A percentile compares a stretch with the other conserved stretches of the same genome.
Evolutionary conservation across 768 basidiomycete species (phyloP).

Genomic region (Tylopilus sp.): DNA sequence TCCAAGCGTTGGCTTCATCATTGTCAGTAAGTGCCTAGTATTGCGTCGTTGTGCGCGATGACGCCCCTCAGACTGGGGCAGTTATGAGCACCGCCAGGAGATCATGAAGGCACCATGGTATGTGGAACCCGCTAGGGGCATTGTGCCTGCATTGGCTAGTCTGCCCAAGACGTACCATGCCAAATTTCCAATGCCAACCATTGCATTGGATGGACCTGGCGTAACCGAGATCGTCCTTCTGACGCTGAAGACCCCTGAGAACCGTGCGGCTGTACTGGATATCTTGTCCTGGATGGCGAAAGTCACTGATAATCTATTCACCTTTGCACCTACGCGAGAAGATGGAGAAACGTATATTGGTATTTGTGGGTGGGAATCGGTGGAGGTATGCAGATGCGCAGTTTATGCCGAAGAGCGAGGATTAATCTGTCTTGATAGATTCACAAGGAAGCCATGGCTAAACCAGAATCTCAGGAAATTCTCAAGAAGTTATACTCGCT

Average conservation of each 20-base stretch:
- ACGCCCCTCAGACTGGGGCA: conserved; percentile 9
- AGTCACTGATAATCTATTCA: neutral
- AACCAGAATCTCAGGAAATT: neutral
- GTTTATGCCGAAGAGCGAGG: neutral
- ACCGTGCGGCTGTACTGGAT: conserved; percentile 1
- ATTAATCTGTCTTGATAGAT: neutral
- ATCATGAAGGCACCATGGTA: neutral
- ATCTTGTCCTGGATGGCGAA: conserved; percentile 1
- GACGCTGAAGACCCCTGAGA: conserved; percentile 4
- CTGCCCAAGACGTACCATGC: conserved; percentile 3
- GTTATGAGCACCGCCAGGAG: conserved; percentile 2
- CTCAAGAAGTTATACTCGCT: neutral
- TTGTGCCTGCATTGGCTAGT: neutral
- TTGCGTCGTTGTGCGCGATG: neutral
- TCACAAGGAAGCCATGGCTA: neutral
- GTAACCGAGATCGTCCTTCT: conserved; percentile 9
- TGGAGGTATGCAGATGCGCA: conserved; percentile 6
- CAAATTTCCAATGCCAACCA: neutral
- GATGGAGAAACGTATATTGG: conserved; percentile 4
- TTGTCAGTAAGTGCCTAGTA: conserved; percentile 2
- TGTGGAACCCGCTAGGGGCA: neutral
- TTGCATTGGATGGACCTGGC: conserved; percentile 5
- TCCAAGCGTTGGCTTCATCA: neutral
- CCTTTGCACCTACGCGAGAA: conserved; percentile 3
- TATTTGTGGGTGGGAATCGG: conserved; percentile 1